Base-by-base conservation (phyloP, 495 filamentous ascomycete species). In the Penicillium ucsense region DNA sequence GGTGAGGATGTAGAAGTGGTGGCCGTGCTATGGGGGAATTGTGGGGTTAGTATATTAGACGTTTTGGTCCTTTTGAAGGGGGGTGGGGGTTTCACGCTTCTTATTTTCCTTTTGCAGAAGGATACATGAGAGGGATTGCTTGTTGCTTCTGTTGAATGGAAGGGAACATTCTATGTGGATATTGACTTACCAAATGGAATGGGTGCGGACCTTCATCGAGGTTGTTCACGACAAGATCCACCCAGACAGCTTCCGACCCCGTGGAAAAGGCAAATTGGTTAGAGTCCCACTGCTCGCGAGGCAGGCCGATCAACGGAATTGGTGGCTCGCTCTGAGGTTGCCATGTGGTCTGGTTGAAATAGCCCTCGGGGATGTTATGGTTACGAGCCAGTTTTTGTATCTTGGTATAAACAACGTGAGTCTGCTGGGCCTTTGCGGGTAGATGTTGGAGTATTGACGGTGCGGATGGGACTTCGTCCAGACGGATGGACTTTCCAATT, bases 1-100 rank as follows among this genome's bases (percentile, higher is more conserved):
- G 28, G 67, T 63, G 9, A 87, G 69, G 10, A 88, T 71, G 57
- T 90, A 89, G 67, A 91, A 92, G 55, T 84, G 77, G 66, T 94
- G 86, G 4, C 88, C 88, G 70, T 94, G 89, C 41, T 89, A 83
- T 20, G 2, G 2, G 20, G 20, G 20, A 20, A 20, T 20, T 20
- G 20, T 20, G 20, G 20, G 20, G 20, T 20, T 20, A 20, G 20
- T 20, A 20, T 20, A 2, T 20, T 20, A 20, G 20, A 20, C 2
- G 20, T 20, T 20, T 20, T 1, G 20, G 20, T 20, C 20, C 20
- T 20, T 20, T 20, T 20, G 20, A 2, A 20, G 20, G 20, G 20
- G 2, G 20, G 20, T 20, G 20, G 20, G 20, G 20, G 20, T 20
- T 20, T 20, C 20, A 20, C 20, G 20, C 20, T 20, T 20, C 20